These are phyloP conservation scores for Diaporthe citrichinensis DNA, from an alignment of 2,329 filamentous ascomycete genomes.

Conservation along the genomic window DNA sequence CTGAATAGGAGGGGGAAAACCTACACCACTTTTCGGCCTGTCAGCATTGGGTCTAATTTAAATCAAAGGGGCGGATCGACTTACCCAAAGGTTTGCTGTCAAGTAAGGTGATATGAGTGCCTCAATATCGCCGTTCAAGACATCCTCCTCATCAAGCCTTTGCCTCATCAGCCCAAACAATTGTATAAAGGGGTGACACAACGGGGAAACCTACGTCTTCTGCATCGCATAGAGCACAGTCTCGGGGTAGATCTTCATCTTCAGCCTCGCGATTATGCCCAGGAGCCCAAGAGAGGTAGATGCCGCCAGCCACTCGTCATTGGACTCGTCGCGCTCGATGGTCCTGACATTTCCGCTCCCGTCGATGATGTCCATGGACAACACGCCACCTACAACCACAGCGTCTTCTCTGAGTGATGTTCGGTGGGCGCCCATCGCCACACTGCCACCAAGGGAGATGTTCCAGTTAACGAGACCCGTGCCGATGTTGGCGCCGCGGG, in stretches of 20 bases:
- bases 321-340: conserved; percentile 56
- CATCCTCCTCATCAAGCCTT: conserved; percentile 61
- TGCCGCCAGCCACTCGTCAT: conserved; percentile 65
- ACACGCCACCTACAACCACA: conserved; percentile 64
- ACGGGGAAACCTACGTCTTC: conserved; percentile 56
- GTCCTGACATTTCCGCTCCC: conserved; percentile 59
- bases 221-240: conserved; percentile 66
- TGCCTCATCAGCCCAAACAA: conserved; percentile 27
- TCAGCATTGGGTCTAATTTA: neutral
- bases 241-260: conserved; percentile 64
- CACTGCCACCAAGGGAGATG: conserved; percentile 64
- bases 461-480: conserved; percentile 69
- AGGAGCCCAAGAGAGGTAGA: conserved; percentile 65
- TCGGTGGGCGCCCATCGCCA: conserved; percentile 67
- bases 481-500: conserved; percentile 60
- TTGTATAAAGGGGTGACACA: neutral
- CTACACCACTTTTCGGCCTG: conserved; percentile 12
- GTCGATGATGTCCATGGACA: conserved; percentile 64
- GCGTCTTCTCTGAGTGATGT: conserved; percentile 63
- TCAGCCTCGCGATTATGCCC: conserved; percentile 63
- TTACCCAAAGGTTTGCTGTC: conserved; percentile 66
- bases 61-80: neutral
- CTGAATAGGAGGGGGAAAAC: neutral
- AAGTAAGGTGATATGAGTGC: conserved; percentile 64
- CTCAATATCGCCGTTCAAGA: conserved; percentile 64